Conservation (phyloP, 805 yeast genomes). For the Candida berthetii region DNA sequence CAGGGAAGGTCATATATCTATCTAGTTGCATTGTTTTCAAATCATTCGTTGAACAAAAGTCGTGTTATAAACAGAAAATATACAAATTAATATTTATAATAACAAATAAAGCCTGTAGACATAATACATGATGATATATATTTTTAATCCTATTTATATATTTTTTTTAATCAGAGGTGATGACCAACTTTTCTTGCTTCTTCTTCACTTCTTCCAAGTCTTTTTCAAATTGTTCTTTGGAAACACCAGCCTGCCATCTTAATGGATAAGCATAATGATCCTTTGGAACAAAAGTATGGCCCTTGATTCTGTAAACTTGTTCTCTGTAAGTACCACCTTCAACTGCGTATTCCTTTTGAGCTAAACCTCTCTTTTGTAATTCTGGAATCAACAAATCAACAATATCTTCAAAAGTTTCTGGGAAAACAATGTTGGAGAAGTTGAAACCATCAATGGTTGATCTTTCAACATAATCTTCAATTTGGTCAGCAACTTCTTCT, state of each 20-base stretch:
- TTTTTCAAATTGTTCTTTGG: constrained; percentile 20
- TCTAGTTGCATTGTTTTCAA: not conserved
- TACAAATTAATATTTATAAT: too few species aligned
- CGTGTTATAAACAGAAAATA: too few species aligned
- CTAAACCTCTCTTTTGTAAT: constrained; percentile 23
- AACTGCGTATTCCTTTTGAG: constrained; percentile 27
- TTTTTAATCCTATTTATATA: not conserved
- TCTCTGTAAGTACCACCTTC: constrained; percentile 25
- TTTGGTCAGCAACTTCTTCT: constrained; percentile 27
- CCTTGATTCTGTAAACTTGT: constrained; percentile 8
- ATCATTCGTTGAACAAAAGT: not conserved
- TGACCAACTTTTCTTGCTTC: not conserved
- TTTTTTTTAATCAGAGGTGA: not conserved
- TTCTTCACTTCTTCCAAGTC: not conserved
- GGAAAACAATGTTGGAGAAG: constrained; percentile 26
- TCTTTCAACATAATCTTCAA: constrained; percentile 29
- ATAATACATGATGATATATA: not conserved
- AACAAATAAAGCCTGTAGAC: not conserved
- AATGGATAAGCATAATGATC: constrained; percentile 4
- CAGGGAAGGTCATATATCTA: too few species aligned
- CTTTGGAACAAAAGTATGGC: constrained; percentile 5
- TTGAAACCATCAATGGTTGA: constrained; percentile 34
- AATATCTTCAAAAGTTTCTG: constrained; percentile 29
- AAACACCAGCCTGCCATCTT: constrained; percentile 11
- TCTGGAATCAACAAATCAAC: constrained; percentile 27